Base-by-base conservation (phyloP, 2,329 filamentous ascomycete genomes). In the Ceratocystiopsis minuta region DNA sequence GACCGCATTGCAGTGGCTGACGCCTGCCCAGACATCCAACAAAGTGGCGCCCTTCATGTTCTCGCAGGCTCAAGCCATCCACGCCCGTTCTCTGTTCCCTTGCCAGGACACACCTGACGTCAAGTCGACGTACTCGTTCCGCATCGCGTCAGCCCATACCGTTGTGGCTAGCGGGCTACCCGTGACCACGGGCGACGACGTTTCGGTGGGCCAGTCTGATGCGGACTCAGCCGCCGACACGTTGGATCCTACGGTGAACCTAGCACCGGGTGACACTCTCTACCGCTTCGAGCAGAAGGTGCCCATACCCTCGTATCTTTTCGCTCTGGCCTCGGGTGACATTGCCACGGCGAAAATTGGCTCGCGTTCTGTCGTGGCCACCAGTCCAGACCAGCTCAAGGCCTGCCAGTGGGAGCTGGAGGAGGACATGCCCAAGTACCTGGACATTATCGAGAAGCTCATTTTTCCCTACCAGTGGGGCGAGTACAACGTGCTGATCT, bases 31-130 rank as follows among this genome's bases (percentile, higher is more conserved):
- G 64, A 96, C 90, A 1, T 85, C 83, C 45, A 95, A 93, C 70
- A 87, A 86, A 65, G 90, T 86, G 60, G 81, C 92, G 51, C 88
- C 88, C 1, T 96, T 95, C 61, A 88, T 96, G 78, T 96, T 96
- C 65, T 92, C 84, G 37, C 90, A 96, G 65, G 94, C 87, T 59
- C 88, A 98, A 66, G 87, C 88, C 42, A 96, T 95, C 54, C 87
- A 96, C 54, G 85, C 84, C 36, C 78, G 90, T 46, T 93, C 86
- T 38, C 73, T 96, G 46, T 93, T 96, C 59, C 90, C 90, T 7
- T 96, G 88, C 61, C 88, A 96, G 64, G 90, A 98, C 56, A 96
- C 90, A 1, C 90, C 90, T 3, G 88, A 95, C 57, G 82, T 95
- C 53, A 98, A 98, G 66, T 86, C 83, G n/a, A 92, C 86, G 2